phyloP scores from a whole-genome alignment of 2,329 filamentous ascomycete species.

The Coniochaeta sp. region DNA sequence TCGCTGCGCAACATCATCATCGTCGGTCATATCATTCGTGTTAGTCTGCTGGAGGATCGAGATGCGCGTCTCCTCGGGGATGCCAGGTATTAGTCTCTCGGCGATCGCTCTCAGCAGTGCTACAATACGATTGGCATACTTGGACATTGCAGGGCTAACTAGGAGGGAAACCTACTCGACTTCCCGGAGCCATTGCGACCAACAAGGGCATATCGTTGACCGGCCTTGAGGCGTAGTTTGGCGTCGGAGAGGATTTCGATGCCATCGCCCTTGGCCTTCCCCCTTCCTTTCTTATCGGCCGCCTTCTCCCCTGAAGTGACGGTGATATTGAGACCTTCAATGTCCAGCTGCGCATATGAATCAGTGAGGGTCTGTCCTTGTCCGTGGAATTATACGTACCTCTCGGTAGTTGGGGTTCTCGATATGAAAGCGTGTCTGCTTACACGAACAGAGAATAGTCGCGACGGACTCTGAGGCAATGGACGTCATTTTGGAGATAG shows the following conservation, averaged over 20 bases:
- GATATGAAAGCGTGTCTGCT: slow-evolving; percentile 60
- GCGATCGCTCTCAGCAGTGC: slow-evolving; percentile 68
- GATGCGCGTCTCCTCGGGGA: slow-evolving; percentile 58
- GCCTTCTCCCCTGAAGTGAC: slow-evolving; percentile 36
- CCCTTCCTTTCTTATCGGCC: slow-evolving; percentile 38
- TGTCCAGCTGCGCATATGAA: slow-evolving; percentile 51
- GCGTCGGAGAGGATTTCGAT: slow-evolving; percentile 66
- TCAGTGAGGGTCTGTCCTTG: slow-evolving; percentile 52
- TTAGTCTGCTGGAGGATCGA: slow-evolving; percentile 64
- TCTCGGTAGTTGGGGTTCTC: slow-evolving; percentile 48
- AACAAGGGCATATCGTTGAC: slow-evolving; percentile 68
- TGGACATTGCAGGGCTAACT: not conserved
- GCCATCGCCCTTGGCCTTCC: slow-evolving; percentile 34
- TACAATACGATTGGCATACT: slow-evolving; percentile 19
- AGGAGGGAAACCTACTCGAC: slow-evolving; percentile 48
- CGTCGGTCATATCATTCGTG: slow-evolving; percentile 23
- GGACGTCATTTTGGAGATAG: slow-evolving; percentile 13
- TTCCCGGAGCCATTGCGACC: slow-evolving; percentile 80
- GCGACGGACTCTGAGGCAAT: slow-evolving; percentile 42
- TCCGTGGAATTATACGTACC: slow-evolving; percentile 47
- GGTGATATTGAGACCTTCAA: slow-evolving; percentile 66
- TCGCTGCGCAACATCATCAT: slow-evolving; percentile 18
- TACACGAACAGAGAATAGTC: slow-evolving; percentile 55
- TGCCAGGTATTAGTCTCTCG: slow-evolving; percentile 71
- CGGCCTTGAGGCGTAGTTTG: slow-evolving; percentile 63